These are phyloP conservation scores for Luffa aegyptiaca DNA, from an alignment of 306 rosid species.

Conservation along the genomic window DNA sequence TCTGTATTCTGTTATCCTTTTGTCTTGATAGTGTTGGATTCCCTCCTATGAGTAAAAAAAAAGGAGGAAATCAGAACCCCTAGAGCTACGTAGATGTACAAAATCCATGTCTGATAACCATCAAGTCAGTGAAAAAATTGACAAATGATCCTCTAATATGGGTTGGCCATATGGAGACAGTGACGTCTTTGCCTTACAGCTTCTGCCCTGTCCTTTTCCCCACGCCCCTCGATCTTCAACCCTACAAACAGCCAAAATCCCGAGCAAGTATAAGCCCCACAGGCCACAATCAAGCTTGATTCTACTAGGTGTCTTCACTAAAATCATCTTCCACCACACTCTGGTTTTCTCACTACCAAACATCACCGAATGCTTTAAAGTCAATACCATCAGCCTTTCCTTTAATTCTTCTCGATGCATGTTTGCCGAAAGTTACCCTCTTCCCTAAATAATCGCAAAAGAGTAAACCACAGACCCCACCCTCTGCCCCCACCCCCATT, in stretches of 20 bases:
- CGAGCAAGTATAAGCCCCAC: not conserved
- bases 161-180: conserved; percentile 1
- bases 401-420: conserved; percentile 2
- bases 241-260: conserved; percentile 5
- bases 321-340: not conserved
- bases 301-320: not conserved
- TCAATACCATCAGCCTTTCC: conserved; percentile 10
- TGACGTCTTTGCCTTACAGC: conserved; percentile 9
- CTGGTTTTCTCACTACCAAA: not conserved
- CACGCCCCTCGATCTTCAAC: not conserved
- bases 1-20: not conserved
- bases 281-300: conserved; percentile 1
- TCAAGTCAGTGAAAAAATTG: conserved; percentile 8
- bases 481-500: not conserved
- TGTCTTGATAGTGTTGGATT: not conserved
- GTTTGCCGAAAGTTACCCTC: not conserved
- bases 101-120: not conserved
- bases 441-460: not conserved
- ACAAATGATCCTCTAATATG: not conserved
- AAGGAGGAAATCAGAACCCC: not conserved
- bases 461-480: conserved; percentile 4
- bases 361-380: conserved; percentile 9
- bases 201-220: not conserved
- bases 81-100: not conserved
- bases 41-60: not conserved